These are phyloP conservation scores for Elongisporangium senticosum DNA, from an alignment of 352 stramenopile species.

Conservation along the genomic window DNA sequence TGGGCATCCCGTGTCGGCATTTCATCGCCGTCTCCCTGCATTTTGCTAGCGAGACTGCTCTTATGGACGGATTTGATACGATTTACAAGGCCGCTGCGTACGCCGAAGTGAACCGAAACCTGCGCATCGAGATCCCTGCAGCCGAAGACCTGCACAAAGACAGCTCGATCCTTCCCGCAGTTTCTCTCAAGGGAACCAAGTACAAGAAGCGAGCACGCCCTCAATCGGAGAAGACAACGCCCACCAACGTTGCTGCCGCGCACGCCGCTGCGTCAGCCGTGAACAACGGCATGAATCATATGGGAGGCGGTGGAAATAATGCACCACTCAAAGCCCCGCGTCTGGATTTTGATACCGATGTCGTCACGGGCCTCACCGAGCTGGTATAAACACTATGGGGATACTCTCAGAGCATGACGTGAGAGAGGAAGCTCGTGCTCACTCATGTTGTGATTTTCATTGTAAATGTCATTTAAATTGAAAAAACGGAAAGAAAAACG, in stretches of 20 bases:
- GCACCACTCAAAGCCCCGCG: slow-evolving; percentile 33
- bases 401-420: too few species aligned
- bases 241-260: background rate
- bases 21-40: slow-evolving; percentile 62
- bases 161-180: slow-evolving; percentile 44
- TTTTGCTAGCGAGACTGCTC: slow-evolving; percentile 45
- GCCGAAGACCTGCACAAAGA: slow-evolving; percentile 72
- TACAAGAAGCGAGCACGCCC: slow-evolving; percentile 53
- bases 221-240: slow-evolving; percentile 8
- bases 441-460: background rate
- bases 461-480: background rate
- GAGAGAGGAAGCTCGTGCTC: too few species aligned
- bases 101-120: slow-evolving; percentile 46
- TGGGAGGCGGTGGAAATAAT: background rate
- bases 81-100: slow-evolving; percentile 72
- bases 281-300: background rate
- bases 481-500: background rate
- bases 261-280: background rate
- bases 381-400: slow-evolving; percentile 28
- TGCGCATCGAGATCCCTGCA: slow-evolving; percentile 73
- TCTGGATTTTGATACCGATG: slow-evolving; percentile 57
- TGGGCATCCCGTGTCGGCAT: slow-evolving; percentile 73
- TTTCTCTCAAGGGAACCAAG: slow-evolving; percentile 41
- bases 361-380: slow-evolving; percentile 48
- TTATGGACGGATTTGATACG: slow-evolving; percentile 56